Evolutionary conservation across 768 basidiomycete genomes (phyloP).

Genomic region (Pluteus cervinus): DNA sequence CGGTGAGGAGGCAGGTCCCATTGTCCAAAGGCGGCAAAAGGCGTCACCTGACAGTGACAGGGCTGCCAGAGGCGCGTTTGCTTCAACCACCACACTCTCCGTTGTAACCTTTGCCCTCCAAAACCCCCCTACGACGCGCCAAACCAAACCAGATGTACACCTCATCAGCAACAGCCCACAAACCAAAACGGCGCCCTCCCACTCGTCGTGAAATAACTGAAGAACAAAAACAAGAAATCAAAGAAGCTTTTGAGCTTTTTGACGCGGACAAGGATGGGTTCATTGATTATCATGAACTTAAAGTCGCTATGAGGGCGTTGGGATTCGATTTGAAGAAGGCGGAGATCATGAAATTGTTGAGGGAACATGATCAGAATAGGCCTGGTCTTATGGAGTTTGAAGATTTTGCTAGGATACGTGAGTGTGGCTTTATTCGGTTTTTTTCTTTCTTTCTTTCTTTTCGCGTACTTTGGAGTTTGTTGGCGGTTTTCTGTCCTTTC

Average conservation of each 20-base stretch:
- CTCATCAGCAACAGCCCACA: slow-evolving; percentile 59
- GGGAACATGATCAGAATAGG: slow-evolving; percentile 85
- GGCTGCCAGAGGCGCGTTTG: too few species aligned
- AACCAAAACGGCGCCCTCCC: slow-evolving; percentile 67
- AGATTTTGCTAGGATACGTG: slow-evolving; percentile 92
- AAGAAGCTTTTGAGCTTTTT: slow-evolving; percentile 98
- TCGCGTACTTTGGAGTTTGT: slow-evolving; percentile 1
- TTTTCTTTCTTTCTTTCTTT: neutral
- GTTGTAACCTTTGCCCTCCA: too few species aligned
- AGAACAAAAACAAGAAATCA: slow-evolving; percentile 93
- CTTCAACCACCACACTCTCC: too few species aligned
- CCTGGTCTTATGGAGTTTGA: slow-evolving; percentile 86
- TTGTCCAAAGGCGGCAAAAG: too few species aligned
- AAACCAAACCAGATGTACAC: slow-evolving; percentile 41
- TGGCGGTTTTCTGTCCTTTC: slow-evolving; percentile 8
- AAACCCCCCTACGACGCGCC: slow-evolving; percentile 7
- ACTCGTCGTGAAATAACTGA: slow-evolving; percentile 79
- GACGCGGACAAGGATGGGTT: slow-evolving; percentile 98
- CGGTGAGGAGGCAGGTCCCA: too few species aligned
- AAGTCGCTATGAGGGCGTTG: slow-evolving; percentile 96
- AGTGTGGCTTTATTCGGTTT: slow-evolving; percentile 20
- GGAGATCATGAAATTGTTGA: slow-evolving; percentile 89
- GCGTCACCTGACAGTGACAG: too few species aligned
- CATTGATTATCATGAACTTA: slow-evolving; percentile 97
- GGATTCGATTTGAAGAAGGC: slow-evolving; percentile 99